Base-by-base conservation (phyloP, 257 asterid species). In the Solanum chmielewskii region DNA sequence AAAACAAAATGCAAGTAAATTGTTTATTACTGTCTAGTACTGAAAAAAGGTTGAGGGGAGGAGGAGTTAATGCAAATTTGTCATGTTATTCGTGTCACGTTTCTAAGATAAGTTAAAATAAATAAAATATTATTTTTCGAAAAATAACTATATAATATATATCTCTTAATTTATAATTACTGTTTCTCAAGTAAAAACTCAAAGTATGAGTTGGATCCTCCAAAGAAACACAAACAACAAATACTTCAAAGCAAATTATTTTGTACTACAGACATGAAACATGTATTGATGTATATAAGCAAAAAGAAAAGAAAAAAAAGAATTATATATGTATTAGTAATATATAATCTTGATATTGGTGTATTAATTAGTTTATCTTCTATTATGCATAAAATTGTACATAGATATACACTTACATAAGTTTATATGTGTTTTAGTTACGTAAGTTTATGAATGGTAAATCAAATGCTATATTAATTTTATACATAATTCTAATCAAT, bases 131-230 rank as follows among this genome's bases (percentile, higher is more conserved):
- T 7, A 4, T 47, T 47, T 47, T 15, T 33, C 0, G 0, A 35
- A 37, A 37, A 37, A 37, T 31, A 59, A 0, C 6, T 59, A 21
- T 59, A 0, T 0, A 56, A 18, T 56, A 56, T 56, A 56, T 56
- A 56, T 7, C 0, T 56, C 64, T 56, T 56, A 56, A 56, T 56
- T 56, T 42, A 42, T 42, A 42, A 42, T 41, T 41, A 42, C 45
- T 56, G 64, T 56, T 56, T 59, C 27, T 59, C 68, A 71, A 0
- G 44, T 71, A 16, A 71, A 52, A 66, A 21, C 73, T 66, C 73
- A 68, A 68, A 3, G 80, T 23, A 74, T 74, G 49, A 74, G 82
- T 74, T 74, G 82, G 81, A 56, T 83, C 86, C 73, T 70, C 42
- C 0, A 2, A 29, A 71, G 44, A 10, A 82, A 82, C 25, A 82